Conservation (phyloP, 2,329 filamentous ascomycete species). For the Nemania serpens region DNA sequence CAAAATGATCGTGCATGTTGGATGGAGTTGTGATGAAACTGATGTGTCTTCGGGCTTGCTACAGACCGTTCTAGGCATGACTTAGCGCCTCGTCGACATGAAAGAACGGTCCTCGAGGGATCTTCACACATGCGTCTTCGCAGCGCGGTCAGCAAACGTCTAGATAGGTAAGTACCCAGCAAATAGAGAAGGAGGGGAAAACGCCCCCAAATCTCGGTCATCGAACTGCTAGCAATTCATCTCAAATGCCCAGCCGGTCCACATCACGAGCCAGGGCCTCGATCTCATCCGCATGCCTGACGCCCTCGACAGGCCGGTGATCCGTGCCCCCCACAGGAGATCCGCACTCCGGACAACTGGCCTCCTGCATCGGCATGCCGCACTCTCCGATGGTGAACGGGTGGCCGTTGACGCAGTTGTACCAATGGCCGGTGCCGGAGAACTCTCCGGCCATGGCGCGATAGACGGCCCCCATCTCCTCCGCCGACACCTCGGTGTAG, state of each 20-base stretch:
- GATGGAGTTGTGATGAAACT: too few species aligned
- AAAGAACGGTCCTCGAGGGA: too few species aligned
- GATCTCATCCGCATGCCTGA: constrained; percentile 54
- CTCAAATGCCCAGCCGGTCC: constrained; percentile 11
- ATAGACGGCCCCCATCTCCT: constrained; percentile 57
- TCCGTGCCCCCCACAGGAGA: constrained; percentile 58
- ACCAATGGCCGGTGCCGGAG: constrained; percentile 64
- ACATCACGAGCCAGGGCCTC: constrained; percentile 41
- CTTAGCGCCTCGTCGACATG: too few species aligned
- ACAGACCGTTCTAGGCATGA: too few species aligned
- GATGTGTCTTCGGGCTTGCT: too few species aligned
- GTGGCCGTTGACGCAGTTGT: constrained; percentile 60
- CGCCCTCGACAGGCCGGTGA: constrained; percentile 57
- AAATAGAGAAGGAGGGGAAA: too few species aligned
- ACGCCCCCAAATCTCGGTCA: too few species aligned
- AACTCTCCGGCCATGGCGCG: constrained; percentile 58
- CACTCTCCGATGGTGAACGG: constrained; percentile 69
- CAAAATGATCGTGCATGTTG: too few species aligned
- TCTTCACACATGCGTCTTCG: too few species aligned
- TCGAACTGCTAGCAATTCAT: constrained; percentile 53
- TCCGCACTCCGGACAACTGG: constrained; percentile 67
- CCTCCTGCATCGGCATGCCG: constrained; percentile 66
- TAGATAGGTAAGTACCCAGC: too few species aligned
- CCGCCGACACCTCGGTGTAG: constrained; percentile 53
- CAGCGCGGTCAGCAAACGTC: too few species aligned